phyloP scores from a whole-genome alignment of 2,329 filamentous ascomycete species.

The Neocatenulostroma microsporum region DNA sequence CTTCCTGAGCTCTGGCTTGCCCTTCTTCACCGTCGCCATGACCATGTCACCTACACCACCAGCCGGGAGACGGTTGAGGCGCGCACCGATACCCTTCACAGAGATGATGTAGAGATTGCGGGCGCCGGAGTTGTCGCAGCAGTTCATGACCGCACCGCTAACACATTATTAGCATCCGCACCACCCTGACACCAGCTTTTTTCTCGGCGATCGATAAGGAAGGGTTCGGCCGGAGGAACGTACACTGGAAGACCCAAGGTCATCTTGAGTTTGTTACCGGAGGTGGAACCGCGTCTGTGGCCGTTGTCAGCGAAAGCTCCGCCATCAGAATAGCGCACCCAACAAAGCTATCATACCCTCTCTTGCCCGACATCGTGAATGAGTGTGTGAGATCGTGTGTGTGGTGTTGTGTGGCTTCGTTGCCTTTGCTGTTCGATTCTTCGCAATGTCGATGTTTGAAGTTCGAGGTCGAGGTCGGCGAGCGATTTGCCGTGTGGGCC shows the following conservation, averaged over 20 bases:
- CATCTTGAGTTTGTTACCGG: conserved; percentile 99
- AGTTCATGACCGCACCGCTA: conserved; percentile 99
- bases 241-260: conserved; percentile 99
- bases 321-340: too few relatives aligned
- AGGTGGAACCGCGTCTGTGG: conserved; percentile 64
- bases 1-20: conserved; percentile 99
- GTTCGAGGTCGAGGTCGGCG: conserved; percentile 1
- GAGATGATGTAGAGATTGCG: conserved; percentile 99
- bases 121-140: conserved; percentile 98
- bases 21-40: conserved; percentile 99
- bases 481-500: conserved; percentile 4
- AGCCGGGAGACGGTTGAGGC: conserved; percentile 93
- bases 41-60: conserved; percentile 99
- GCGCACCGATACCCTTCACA: conserved; percentile 96
- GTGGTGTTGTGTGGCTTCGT: conserved; percentile 16
- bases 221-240: conserved; percentile 39
- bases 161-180: not conserved
- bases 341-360: conserved; percentile 35
- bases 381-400: conserved; percentile 16
- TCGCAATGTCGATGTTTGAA: conserved; percentile 4
- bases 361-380: conserved; percentile 34
- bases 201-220: conserved; percentile 1
- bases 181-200: not conserved
- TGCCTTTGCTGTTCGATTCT: conserved; percentile 10
- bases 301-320: conserved; percentile 1